Evolutionary conservation across 768 basidiomycete genomes (phyloP).

Genomic region (Pulveroboletus sp.): DNA sequence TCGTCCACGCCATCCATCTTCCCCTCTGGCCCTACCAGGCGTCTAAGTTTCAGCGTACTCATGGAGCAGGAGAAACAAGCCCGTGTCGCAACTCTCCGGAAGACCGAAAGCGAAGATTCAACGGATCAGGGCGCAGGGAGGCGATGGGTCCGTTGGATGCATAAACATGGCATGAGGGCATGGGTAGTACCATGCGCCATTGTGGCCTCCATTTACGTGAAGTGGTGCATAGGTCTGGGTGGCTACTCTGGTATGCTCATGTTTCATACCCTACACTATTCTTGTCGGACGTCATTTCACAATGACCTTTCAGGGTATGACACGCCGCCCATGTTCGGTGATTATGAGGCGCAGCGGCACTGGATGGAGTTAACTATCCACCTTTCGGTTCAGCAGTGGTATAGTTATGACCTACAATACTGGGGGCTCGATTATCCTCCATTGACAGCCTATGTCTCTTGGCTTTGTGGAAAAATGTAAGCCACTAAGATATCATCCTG

Average conservation of each 20-base stretch:
- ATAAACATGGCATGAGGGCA: slow-evolving; percentile 53
- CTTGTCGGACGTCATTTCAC: not conserved
- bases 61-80: slow-evolving; percentile 31
- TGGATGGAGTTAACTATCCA: slow-evolving; percentile 92
- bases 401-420: slow-evolving; percentile 81
- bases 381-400: slow-evolving; percentile 75
- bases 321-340: slow-evolving; percentile 82
- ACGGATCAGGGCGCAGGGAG: slow-evolving; percentile 44
- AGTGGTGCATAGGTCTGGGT: slow-evolving; percentile 68
- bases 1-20: slow-evolving; percentile 29
- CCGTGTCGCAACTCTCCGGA: slow-evolving; percentile 12
- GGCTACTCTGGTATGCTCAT: slow-evolving; percentile 71
- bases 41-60: slow-evolving; percentile 43
- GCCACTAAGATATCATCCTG: slow-evolving; percentile 29
- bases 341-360: slow-evolving; percentile 91
- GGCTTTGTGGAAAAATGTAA: slow-evolving; percentile 74
- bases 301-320: slow-evolving; percentile 44
- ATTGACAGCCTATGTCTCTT: slow-evolving; percentile 85
- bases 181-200: slow-evolving; percentile 59
- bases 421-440: slow-evolving; percentile 98
- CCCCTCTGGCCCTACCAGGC: slow-evolving; percentile 15
- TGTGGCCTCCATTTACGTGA: slow-evolving; percentile 53
- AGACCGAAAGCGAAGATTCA: slow-evolving; percentile 11
- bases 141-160: slow-evolving; percentile 79
- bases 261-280: not conserved